Evolutionary conservation across 1,284 basidiomycete species (phyloP), one percentile per base, ranked within the genome.

Genomic region (Somion occarium): DNA sequence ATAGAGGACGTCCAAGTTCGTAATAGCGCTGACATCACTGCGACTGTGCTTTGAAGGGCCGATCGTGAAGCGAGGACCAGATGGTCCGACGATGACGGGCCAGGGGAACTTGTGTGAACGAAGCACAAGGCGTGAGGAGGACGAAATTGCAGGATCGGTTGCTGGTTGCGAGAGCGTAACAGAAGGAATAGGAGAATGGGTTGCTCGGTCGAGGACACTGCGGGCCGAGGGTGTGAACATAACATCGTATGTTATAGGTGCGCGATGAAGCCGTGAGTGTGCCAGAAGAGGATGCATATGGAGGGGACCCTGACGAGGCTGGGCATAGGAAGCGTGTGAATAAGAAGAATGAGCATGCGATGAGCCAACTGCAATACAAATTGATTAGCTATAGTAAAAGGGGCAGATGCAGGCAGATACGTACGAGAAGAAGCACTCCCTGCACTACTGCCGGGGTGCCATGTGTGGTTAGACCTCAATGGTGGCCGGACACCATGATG

Each of bases 271-370:
- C 49, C 73, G 73, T 27, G 73, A 76, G 54, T 75, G 71, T 3
- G 80, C 79, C 47, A 85, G 73, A 0, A 85, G 65, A 4, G 83
- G 80, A 59, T 85, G 81, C 75, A 85, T 79, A 61, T 80, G 73
- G 25, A 81, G 59, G n/a, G 68, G 66, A 4, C 63, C 59, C 38
- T 68, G 65, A 30, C 69, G 69, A 64, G 73, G 64, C 66, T 72
- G 64, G 63, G 63, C 61, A 64, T 69, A 75, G 58, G 56, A 55
- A 48, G 44, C 59, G 52, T 61, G 52, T n/a, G 61, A 53, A 44
- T 55, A 56, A 23, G 56, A 38, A 39, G 56, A 57, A 46, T 52
- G 47, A n/a, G 41, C 41, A 48, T 53, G 52, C 34, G 44, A 50
- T 25, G 46, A 50, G 38, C 53, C 52, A 49, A 44, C 38, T 44